These are phyloP conservation scores for Debaryomyces singareniensis DNA, from an alignment of 1,139 yeast genomes.

Conservation along the genomic window DNA sequence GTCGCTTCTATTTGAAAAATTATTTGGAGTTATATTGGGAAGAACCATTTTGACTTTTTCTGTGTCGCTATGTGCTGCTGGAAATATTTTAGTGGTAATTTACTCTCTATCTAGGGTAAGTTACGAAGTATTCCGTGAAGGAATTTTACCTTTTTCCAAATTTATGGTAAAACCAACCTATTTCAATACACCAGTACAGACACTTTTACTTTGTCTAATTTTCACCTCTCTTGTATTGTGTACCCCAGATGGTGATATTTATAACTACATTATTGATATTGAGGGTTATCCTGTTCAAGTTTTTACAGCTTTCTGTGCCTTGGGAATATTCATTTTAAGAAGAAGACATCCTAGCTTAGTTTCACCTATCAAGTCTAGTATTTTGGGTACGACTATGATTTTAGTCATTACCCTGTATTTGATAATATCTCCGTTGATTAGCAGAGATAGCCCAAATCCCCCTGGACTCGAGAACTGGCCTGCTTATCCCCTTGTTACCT, in stretches of 20 bases:
- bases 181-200: slow-evolving; percentile 48
- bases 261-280: slow-evolving; percentile 65
- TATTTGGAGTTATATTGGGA: slow-evolving; percentile 49
- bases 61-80: slow-evolving; percentile 54
- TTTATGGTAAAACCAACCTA: slow-evolving; percentile 54
- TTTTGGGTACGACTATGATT: slow-evolving; percentile 38
- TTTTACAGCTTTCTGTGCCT: slow-evolving; percentile 41
- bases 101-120: slow-evolving; percentile 56
- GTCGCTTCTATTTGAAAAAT: slow-evolving; percentile 48
- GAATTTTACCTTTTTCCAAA: slow-evolving; percentile 48
- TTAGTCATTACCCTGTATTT: slow-evolving; percentile 35
- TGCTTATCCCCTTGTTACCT: slow-evolving; percentile 42
- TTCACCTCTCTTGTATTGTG: slow-evolving; percentile 39
- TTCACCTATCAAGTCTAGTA: slow-evolving; percentile 46
- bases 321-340: slow-evolving; percentile 49
- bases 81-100: slow-evolving; percentile 56
- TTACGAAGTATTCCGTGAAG: slow-evolving; percentile 61
- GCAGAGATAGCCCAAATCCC: slow-evolving; percentile 33
- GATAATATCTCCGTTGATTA: slow-evolving; percentile 41
- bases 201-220: slow-evolving; percentile 31
- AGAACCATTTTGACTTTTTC: slow-evolving; percentile 48
- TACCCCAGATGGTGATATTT: slow-evolving; percentile 75
- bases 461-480: slow-evolving; percentile 42
- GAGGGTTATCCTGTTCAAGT: slow-evolving; percentile 65
- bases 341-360: slow-evolving; percentile 36